These are phyloP conservation scores for Albophoma yamanashiensis DNA, from an alignment of 2,329 filamentous ascomycete genomes.

Conservation along the genomic window DNA sequence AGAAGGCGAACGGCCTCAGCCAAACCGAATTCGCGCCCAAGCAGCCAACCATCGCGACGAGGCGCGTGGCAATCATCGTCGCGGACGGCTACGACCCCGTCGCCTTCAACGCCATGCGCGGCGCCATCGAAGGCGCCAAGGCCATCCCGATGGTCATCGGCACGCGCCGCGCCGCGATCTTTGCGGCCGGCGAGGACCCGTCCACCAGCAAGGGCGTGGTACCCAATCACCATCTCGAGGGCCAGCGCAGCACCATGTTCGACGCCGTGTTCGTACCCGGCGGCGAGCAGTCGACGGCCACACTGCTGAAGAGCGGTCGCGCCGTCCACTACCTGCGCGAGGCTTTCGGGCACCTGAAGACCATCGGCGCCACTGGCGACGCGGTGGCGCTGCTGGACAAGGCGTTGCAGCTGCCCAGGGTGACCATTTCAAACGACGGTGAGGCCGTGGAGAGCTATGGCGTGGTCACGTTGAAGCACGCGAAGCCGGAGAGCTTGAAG, in stretches of 20 bases:
- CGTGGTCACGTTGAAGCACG: too few species aligned
- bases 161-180: constrained; percentile 53
- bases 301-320: too few species aligned
- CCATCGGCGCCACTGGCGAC: constrained; percentile 67
- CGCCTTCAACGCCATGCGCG: constrained; percentile 55
- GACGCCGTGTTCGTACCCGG: too few species aligned
- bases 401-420: constrained; percentile 32
- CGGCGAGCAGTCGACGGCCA: too few species aligned
- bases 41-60: constrained; percentile 56
- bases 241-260: too few species aligned
- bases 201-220: too few species aligned
- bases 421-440: constrained; percentile 30
- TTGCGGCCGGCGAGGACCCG: too few species aligned
- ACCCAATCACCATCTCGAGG: too few species aligned
- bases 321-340: too few species aligned
- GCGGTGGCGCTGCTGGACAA: constrained; percentile 51
- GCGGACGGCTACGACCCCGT: constrained; percentile 64
- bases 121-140: constrained; percentile 47
- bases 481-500: too few species aligned
- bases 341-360: constrained; percentile 72
- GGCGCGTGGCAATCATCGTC: constrained; percentile 65
- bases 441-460: too few species aligned
- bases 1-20: constrained; percentile 55
- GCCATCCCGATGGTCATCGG: constrained; percentile 67
- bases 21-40: constrained; percentile 57